A percentile compares a stretch with the other conserved stretches of the same genome.
phyloP scores from a whole-genome alignment of 495 filamentous ascomycete genomes.

The Cercophora samala region DNA sequence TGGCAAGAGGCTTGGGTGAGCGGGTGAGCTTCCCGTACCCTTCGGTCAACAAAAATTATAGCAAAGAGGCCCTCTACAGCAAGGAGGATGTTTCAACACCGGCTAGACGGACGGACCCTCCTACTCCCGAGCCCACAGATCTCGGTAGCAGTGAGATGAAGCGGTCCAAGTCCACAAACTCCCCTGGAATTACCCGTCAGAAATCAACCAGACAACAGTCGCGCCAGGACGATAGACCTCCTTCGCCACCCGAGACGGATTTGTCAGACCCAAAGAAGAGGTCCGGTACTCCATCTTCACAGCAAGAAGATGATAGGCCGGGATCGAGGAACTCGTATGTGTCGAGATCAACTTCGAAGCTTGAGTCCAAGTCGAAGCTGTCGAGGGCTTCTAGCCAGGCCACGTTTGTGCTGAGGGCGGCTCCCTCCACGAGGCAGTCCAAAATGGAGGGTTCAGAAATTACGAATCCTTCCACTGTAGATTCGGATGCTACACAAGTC shows the following conservation, averaged over 20 bases:
- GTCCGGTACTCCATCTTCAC: slow-evolving; percentile 34
- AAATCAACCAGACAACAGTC: slow-evolving; percentile 33
- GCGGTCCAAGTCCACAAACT: slow-evolving; percentile 40
- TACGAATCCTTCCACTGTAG: slow-evolving; percentile 27
- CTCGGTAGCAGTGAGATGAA: slow-evolving; percentile 53
- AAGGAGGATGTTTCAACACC: slow-evolving; percentile 50
- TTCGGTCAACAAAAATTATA: slow-evolving; percentile 81
- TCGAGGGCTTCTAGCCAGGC: slow-evolving; percentile 49
- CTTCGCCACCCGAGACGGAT: slow-evolving; percentile 56
- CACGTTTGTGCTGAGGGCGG: slow-evolving; percentile 33
- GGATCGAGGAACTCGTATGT: slow-evolving; percentile 39
- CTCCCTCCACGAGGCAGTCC: slow-evolving; percentile 12
- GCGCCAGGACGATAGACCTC: slow-evolving; percentile 45
- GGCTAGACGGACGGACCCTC: slow-evolving; percentile 50
- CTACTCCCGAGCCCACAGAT: slow-evolving; percentile 78
- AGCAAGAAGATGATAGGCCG: slow-evolving; percentile 37
- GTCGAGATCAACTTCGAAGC: slow-evolving; percentile 43
- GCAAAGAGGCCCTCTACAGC: slow-evolving; percentile 71
- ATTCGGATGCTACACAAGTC: slow-evolving; percentile 58
- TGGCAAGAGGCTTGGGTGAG: slow-evolving; percentile 40
- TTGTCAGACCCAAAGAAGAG: slow-evolving; percentile 46
- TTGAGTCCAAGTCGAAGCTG: slow-evolving; percentile 46
- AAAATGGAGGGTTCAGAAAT: slow-evolving; percentile 18
- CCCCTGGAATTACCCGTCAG: slow-evolving; percentile 24
- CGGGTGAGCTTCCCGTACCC: slow-evolving; percentile 74